Conservation (phyloP, 805 yeast species). For the Lipomyces starkeyi region DNA sequence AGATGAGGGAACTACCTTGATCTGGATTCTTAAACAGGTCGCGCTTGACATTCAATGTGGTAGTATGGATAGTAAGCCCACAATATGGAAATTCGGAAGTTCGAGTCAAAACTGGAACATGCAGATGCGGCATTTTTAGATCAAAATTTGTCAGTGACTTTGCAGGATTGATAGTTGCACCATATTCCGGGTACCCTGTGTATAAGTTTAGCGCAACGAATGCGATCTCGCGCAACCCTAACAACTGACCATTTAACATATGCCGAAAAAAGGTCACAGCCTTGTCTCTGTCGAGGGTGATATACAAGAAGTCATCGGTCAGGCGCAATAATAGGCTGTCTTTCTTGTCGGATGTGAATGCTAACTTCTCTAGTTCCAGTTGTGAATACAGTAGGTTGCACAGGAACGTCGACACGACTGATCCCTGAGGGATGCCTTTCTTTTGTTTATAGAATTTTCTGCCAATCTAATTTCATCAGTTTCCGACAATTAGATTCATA, state of each 20-base stretch:
- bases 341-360: conserved; percentile 39
- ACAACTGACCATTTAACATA: conserved; percentile 38
- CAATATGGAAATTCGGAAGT: conserved; percentile 33
- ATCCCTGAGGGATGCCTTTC: conserved; percentile 84
- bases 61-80: conserved; percentile 27
- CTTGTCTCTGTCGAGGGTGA: conserved; percentile 53
- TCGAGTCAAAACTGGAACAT: conserved; percentile 5
- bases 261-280: conserved; percentile 45
- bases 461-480: conserved; percentile 43
- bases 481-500: neutral
- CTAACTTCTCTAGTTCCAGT: conserved; percentile 51
- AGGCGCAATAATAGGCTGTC: conserved; percentile 59
- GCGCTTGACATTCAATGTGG: conserved; percentile 24
- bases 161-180: conserved; percentile 50
- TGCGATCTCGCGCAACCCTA: neutral
- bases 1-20: conserved; percentile 6
- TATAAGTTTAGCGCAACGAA: neutral
- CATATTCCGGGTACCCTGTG: conserved; percentile 52
- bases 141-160: conserved; percentile 49
- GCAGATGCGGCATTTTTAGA: neutral
- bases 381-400: conserved; percentile 76
- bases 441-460: conserved; percentile 54
- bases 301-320: conserved; percentile 85
- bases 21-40: conserved; percentile 20
- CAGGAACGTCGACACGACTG: conserved; percentile 72